These are phyloP conservation scores for Pythium apleroticum DNA, from an alignment of 352 stramenopile genomes.

Conservation along the genomic window DNA sequence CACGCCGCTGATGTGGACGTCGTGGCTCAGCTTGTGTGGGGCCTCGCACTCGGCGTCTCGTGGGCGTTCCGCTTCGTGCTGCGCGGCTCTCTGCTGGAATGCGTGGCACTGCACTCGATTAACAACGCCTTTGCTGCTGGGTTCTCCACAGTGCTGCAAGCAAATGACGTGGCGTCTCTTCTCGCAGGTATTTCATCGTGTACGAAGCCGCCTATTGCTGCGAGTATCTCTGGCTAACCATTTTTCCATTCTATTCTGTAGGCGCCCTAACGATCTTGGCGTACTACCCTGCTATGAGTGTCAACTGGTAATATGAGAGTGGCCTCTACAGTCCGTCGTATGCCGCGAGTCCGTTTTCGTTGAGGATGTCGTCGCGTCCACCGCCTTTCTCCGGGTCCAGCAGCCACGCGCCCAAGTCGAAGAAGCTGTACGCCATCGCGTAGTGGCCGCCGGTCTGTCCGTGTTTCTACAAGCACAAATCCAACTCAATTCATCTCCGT, in stretches of 20 bases:
- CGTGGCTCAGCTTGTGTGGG: conserved; percentile 43
- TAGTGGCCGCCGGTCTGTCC: conserved; percentile 93
- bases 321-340: conserved; percentile 91
- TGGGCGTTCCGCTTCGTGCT: conserved; percentile 37
- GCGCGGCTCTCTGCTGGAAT: conserved; percentile 50
- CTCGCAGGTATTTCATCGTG: not conserved
- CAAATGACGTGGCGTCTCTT: not conserved
- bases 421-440: conserved; percentile 91
- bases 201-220: too few relatives aligned
- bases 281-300: not conserved
- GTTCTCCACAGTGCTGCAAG: not conserved
- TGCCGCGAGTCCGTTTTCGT: conserved; percentile 88
- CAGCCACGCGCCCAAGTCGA: conserved; percentile 91
- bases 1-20: conserved; percentile 25
- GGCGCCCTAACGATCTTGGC: not conserved
- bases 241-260: not conserved
- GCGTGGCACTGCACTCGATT: conserved; percentile 48
- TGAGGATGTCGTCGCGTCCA: conserved; percentile 82
- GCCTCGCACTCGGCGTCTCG: conserved; percentile 44
- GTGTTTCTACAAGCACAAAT: conserved; percentile 40
- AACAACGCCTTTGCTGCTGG: conserved; percentile 55
- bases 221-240: too few relatives aligned
- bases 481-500: conserved; percentile 2
- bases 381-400: conserved; percentile 85
- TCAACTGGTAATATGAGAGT: not conserved